Evolutionary conservation across 75 land plant species (phyloP).

Genomic region (Cupressus sempervirens): DNA sequence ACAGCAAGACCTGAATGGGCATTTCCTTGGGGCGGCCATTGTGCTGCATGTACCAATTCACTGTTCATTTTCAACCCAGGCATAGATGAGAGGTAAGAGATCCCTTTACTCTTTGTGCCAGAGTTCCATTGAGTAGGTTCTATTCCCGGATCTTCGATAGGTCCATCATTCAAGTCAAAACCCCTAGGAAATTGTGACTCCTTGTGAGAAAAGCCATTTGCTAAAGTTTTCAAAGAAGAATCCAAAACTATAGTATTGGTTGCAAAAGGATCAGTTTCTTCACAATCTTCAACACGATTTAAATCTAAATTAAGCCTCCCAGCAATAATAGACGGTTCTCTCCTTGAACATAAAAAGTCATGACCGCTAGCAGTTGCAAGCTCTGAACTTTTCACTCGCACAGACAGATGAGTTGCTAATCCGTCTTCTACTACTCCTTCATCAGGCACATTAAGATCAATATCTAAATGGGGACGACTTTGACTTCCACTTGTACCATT

Average conservation of each 20-base stretch:
- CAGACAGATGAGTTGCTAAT: conserved; percentile 7
- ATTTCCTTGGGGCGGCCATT: conserved; percentile 70
- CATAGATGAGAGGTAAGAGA: conserved; percentile 26
- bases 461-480: conserved; percentile 50
- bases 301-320: conserved; percentile 77
- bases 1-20: conserved; percentile 46
- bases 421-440: conserved; percentile 54
- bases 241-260: conserved; percentile 25
- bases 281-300: conserved; percentile 66
- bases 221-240: conserved; percentile 10
- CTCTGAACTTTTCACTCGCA: conserved; percentile 38
- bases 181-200: conserved; percentile 35
- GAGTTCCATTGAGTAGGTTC: conserved; percentile 33
- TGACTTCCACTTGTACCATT: conserved; percentile 27
- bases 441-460: conserved; percentile 92
- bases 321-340: conserved; percentile 21
- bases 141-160: conserved; percentile 55
- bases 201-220: conserved; percentile 19
- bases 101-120: conserved; percentile 15
- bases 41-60: conserved; percentile 43
- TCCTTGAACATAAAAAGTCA: conserved; percentile 16
- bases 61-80: conserved; percentile 48
- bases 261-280: conserved; percentile 27
- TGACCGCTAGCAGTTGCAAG: conserved; percentile 21
- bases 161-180: conserved; percentile 94